Base-by-base conservation (phyloP, 805 yeast species). In the Candida incommunis region DNA sequence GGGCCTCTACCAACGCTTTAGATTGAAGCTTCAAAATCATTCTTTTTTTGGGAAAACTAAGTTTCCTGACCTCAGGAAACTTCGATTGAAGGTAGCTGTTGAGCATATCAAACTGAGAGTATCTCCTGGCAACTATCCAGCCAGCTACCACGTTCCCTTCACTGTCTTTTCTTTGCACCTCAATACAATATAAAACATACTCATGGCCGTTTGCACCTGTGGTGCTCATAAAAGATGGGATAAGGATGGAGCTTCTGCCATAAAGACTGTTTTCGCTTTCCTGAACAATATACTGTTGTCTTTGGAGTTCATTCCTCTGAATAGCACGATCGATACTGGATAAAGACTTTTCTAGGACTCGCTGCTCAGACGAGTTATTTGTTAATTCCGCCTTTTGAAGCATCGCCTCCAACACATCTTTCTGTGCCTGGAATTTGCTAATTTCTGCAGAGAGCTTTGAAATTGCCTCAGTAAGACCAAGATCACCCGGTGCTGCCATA, bases 91-190 rank as follows among this genome's bases (percentile, higher is more conserved):
- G 62, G 49, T 82, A 77, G 48, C 75, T 76, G 56, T 88, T 78
- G 26, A 88, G 65, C 49, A 72, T 74, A 61, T 70, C 78, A 59
- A 88, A 88, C 56, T 90, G 96, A 53, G 83, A 83, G 56, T 78
- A 88, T 46, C 97, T 67, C 52, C 96, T 66, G 0, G 95, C 90
- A n/a, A 87, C 82, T 44, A 84, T 76, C 96, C 96, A 90, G 0
- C 85, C 82, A 0, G 88, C 85, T 3, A 71, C 69, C 4, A 64
- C 58, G 2, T 66, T 69, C 2, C 73, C 74, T 0, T 47, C 48
- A 1, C 59, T 54, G 3, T 46, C 47, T 7, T 55, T 64, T 57
- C 78, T 80, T 44, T 77, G 79, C 3, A 90, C 84, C 53, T 80
- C 86, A 24, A 90, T 80, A 23, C 85, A 71, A 60, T 88, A 88